Evolutionary conservation across 2,329 filamentous ascomycete genomes (phyloP).

Genomic region (Pseudogymnoascus sp.): DNA sequence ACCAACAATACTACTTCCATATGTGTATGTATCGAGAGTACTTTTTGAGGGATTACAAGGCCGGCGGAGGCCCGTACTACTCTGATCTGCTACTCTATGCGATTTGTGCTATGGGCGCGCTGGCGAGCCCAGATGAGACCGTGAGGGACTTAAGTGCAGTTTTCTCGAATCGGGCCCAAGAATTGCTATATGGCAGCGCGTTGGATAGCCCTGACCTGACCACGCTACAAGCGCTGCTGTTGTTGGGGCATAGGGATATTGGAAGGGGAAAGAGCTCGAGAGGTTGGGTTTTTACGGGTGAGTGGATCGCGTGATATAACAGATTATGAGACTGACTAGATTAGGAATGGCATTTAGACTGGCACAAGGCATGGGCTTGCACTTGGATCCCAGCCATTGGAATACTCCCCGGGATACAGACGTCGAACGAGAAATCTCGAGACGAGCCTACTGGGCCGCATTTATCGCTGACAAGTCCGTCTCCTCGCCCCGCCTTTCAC

Average conservation of each 20-base stretch:
- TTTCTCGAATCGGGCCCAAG: conserved; percentile 38
- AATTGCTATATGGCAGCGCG: conserved; percentile 37
- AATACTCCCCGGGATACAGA: conserved; percentile 32
- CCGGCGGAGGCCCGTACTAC: conserved; percentile 40
- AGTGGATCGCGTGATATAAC: not conserved
- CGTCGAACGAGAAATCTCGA: conserved; percentile 40
- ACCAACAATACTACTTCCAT: conserved; percentile 40
- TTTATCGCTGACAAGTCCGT: conserved; percentile 40
- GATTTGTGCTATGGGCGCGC: conserved; percentile 42
- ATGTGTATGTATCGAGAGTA: conserved; percentile 46
- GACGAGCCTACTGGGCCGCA: conserved; percentile 44
- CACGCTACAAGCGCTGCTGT: conserved; percentile 37
- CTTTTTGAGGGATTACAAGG: conserved; percentile 43
- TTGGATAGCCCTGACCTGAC: conserved; percentile 42
- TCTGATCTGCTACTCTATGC: conserved; percentile 42
- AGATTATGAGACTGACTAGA: not conserved
- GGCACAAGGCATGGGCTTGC: conserved; percentile 45
- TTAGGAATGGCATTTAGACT: conserved; percentile 41
- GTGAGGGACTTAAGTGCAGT: conserved; percentile 34
- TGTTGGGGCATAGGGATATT: conserved; percentile 41
- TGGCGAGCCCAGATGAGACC: conserved; percentile 35
- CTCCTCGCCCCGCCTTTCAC: not conserved
- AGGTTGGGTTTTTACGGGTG: conserved; percentile 43
- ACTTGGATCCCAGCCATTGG: conserved; percentile 46
- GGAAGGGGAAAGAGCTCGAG: conserved; percentile 41